Percentiles rank a stretch among this genome's conserved stretches.
phyloP scores from a whole-genome alignment of 176 grass and related monocot genomes.

The Dactylis glomerata region DNA sequence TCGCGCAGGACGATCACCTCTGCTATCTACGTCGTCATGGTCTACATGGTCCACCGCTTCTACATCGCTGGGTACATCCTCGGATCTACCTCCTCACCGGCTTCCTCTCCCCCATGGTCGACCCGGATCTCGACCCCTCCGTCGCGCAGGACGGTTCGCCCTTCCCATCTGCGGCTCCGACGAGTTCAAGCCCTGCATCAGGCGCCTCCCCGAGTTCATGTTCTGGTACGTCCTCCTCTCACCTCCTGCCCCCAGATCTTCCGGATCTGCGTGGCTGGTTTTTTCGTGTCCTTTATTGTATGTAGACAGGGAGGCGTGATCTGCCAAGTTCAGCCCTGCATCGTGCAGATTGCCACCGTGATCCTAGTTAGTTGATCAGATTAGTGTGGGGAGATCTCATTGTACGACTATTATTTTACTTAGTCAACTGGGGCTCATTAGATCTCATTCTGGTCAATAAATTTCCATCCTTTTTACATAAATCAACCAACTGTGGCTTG shows the following conservation, averaged over 20 bases:
- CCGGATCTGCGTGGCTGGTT: background rate
- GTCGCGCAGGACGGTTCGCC: conserved; percentile 53
- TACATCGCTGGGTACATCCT: conserved; percentile 85
- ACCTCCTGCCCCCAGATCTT: conserved; percentile 2
- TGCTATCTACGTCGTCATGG: conserved; percentile 57
- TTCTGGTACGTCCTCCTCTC: conserved; percentile 51
- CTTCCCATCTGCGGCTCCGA: conserved; percentile 78
- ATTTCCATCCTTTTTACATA: background rate
- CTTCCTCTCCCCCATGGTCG: conserved; percentile 90
- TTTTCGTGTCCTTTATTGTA: too few species aligned
- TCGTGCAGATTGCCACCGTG: background rate
- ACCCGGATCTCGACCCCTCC: conserved; percentile 66
- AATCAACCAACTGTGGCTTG: background rate
- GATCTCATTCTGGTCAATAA: background rate
- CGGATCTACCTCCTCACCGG: conserved; percentile 93
- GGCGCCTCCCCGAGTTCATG: conserved; percentile 93
- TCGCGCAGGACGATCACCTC: too few species aligned
- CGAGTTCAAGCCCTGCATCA: conserved; percentile 96
- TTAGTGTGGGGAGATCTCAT: background rate
- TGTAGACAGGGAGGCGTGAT: background rate
- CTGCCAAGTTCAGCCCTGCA: background rate
- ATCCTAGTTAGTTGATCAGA: background rate
- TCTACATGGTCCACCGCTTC: conserved; percentile 76
- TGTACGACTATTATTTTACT: background rate
- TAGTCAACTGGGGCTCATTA: background rate